Evolutionary conservation across 352 stramenopile species (phyloP).

Genomic region (Phytophthora megakarya): DNA sequence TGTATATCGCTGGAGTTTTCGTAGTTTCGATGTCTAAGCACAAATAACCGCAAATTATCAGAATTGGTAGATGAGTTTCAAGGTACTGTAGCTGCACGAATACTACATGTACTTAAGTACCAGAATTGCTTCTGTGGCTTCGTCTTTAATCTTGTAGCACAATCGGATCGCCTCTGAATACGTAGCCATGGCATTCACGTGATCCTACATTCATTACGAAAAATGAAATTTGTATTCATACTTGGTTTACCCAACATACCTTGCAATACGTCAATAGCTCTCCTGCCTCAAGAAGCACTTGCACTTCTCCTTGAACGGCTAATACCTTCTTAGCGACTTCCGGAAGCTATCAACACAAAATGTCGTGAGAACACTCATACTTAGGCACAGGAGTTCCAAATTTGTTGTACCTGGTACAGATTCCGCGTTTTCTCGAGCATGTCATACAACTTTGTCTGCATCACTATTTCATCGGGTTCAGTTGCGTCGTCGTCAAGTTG

Average conservation of each 20-base stretch:
- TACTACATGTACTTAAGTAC: conserved; percentile 22
- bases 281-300: conserved; percentile 52
- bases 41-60: not conserved
- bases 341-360: conserved; percentile 20
- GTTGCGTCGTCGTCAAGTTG: not conserved
- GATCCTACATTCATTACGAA: conserved; percentile 27
- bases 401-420: conserved; percentile 41
- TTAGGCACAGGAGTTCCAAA: not conserved
- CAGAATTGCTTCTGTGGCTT: conserved; percentile 49
- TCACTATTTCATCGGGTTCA: too few relatives aligned
- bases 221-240: not conserved
- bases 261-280: conserved; percentile 39
- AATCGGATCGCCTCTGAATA: conserved; percentile 52
- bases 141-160: conserved; percentile 50
- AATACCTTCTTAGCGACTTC: conserved; percentile 36
- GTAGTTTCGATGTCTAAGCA: conserved; percentile 44
- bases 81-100: not conserved
- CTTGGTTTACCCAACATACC: conserved; percentile 22
- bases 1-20: conserved; percentile 43
- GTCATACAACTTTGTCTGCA: conserved; percentile 24
- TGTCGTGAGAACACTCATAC: not conserved
- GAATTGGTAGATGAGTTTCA: not conserved
- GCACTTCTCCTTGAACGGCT: conserved; percentile 45
- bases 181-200: conserved; percentile 31
- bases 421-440: conserved; percentile 35